Conservation (phyloP, 257 asterid species). For the Solanum ossicruentum region DNA sequence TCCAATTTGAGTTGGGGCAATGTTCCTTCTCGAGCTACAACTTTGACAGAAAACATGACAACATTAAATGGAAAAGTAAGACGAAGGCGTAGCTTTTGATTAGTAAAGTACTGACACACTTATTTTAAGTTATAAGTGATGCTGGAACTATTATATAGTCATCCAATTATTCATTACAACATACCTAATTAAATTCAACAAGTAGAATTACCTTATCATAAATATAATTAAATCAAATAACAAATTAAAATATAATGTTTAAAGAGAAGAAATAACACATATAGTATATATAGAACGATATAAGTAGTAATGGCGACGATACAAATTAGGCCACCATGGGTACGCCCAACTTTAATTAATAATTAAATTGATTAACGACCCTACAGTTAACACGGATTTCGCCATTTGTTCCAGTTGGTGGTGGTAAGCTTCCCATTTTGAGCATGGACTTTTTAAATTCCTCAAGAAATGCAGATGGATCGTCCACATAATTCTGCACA, state of each 20-base stretch:
- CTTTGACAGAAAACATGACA: too few species aligned
- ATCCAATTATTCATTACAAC: too few species aligned
- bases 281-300: background rate
- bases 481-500: conserved; percentile 30
- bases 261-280: background rate
- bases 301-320: background rate
- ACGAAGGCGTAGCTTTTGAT: too few species aligned
- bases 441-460: conserved; percentile 56
- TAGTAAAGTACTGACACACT: too few species aligned
- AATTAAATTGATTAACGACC: conserved; percentile 21
- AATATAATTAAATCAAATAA: background rate
- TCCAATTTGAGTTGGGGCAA: too few species aligned
- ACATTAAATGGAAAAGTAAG: too few species aligned
- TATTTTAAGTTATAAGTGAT: too few species aligned
- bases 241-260: background rate
- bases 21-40: too few species aligned
- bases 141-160: too few species aligned
- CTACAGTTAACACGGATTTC: conserved; percentile 61
- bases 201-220: background rate
- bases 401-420: conserved; percentile 16
- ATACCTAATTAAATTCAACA: too few species aligned
- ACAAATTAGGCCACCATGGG: background rate
- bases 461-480: conserved; percentile 19
- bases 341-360: background rate
- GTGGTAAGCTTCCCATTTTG: conserved; percentile 56